phyloP scores from a whole-genome alignment of 371 early-diverging fungal genomes.

The Apophysomyces trapeziformis region DNA sequence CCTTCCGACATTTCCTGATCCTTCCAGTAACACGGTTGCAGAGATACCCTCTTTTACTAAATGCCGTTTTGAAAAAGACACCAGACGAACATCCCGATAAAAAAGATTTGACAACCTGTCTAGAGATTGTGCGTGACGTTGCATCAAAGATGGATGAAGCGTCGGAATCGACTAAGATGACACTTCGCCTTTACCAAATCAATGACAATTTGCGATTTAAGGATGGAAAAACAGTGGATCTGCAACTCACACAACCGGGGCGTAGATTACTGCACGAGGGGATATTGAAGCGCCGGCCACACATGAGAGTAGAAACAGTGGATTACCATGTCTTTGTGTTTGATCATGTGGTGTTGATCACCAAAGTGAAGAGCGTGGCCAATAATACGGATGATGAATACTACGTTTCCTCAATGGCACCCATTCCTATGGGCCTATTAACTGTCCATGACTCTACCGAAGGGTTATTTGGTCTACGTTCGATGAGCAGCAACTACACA shows the following conservation, averaged over 20 bases:
- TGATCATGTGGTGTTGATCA: constrained; percentile 85
- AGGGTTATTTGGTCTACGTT: constrained; percentile 28
- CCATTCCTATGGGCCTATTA: constrained; percentile 66
- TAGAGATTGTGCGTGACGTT: constrained; percentile 63
- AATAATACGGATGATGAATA: constrained; percentile 52
- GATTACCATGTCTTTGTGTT: constrained; percentile 83
- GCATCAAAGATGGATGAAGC: constrained; percentile 52
- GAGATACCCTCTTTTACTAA: constrained; percentile 85
- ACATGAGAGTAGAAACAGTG: constrained; percentile 68
- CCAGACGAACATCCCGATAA: constrained; percentile 80
- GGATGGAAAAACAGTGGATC: constrained; percentile 45
- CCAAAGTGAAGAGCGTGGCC: constrained; percentile 60
- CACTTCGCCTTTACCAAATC: constrained; percentile 27
- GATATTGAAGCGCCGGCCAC: constrained; percentile 65
- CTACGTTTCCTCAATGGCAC: constrained; percentile 56
- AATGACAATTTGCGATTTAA: constrained; percentile 47
- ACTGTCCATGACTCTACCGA: constrained; percentile 58
- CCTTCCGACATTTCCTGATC: constrained; percentile 50
- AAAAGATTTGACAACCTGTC: constrained; percentile 59
- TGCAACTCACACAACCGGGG: constrained; percentile 73
- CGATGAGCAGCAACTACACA: constrained; percentile 12
- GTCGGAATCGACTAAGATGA: constrained; percentile 19
- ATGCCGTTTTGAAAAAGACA: constrained; percentile 79
- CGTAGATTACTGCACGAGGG: constrained; percentile 82
- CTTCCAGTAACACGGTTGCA: constrained; percentile 85